Evolutionary conservation across 176 grass and related monocot species (phyloP), one percentile per base, ranked within the genome.

Genomic region (Eremochloa ophiuroides): DNA sequence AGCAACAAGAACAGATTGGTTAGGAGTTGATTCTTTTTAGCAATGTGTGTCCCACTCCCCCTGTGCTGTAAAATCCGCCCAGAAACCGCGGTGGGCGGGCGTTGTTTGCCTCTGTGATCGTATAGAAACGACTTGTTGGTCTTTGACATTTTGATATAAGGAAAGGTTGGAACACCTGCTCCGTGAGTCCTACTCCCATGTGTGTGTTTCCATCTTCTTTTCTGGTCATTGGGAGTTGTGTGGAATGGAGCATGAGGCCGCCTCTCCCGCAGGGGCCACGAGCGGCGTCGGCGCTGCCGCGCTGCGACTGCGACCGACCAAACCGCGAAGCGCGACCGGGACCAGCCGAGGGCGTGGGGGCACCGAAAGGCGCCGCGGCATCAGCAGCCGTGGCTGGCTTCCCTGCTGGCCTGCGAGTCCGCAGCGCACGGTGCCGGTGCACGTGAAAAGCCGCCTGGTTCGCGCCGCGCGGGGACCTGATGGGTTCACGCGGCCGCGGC

Each of bases 11-110:
- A 80, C 44, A 74, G 43, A 73, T 56, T 26, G 39, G 46, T 44
- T 75, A 79, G 84, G 44, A 67, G 22, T 37, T 53, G 28, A 50
- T 67, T 80, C 30, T 14, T 78, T 43, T 50, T 79, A 51, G 83
- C n/a, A 72, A 40, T 51, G 30, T 63, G 29, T 8, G 13, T 16
- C 1, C 58, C 37, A 5, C 34, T 6, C 0, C 40, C 1, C 8
- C 0, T 39, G 31, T 78, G 31, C 31, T 34, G 42, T 72, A 80
- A 42, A 65, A 55, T 23, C 27, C 30, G 31, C 76, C 67, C 40
- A 3, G 25, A 66, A 63, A 16, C n/a, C 5, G 35, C 18, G 16
- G 8, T 29, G 66, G 42, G 74, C 83, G 31, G 31, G 22, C 3
- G 20, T 6, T 51, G 66, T 30, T 85, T 72, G 71, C 8, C 62